Evolutionary conservation across 192 early-diverging fungal species (phyloP), one percentile per base, ranked within the genome.

Genomic region (Coemansia interrupta): DNA sequence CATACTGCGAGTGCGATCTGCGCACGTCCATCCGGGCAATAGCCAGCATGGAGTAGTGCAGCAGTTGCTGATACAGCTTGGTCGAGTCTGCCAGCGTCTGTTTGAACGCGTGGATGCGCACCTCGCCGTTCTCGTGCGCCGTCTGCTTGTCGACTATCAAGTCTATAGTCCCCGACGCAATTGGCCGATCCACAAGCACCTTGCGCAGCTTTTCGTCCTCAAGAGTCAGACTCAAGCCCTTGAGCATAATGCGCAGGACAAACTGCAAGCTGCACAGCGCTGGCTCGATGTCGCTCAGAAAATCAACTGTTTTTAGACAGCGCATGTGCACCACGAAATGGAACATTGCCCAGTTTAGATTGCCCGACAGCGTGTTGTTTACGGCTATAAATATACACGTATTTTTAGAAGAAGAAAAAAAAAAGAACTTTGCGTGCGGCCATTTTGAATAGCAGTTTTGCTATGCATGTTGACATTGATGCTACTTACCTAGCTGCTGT

Each of bases 241-340:
- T 69, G 39, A 73, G 44, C 9, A 61, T 14, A 9, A 73, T 28
- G 15, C 61, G 77, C 26, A 80, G 48, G 18, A 80, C 49, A 57
- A 69, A 63, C 42, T 66, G 66, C 60, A 80, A 54, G 32, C 49
- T 70, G 42, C 66, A 42, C 36, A 80, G 53, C 41, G 66, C 67
- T 17, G 63, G 51, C 9, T 63, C 64, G n/a, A 69, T 54, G 11
- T 70, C 64, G 24, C 59, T 50, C 40, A 70, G 44, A 45, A 80
- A 80, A 41, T 80, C 77, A 24, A 80, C 59, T 7, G 77, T 73
- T 36, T 64, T 65, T n/a, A 80, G 71, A 20, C 70, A 65, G 12
- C 71, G 77, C 70, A 80, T 66, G 15, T 68, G 46, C 3, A 62
- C 70, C 1, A 73, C 55, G 52, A 63, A 73, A 49, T 80, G 77